Conservation (phyloP, 2,329 filamentous ascomycete species). For the Colletotrichum endophyticum region DNA sequence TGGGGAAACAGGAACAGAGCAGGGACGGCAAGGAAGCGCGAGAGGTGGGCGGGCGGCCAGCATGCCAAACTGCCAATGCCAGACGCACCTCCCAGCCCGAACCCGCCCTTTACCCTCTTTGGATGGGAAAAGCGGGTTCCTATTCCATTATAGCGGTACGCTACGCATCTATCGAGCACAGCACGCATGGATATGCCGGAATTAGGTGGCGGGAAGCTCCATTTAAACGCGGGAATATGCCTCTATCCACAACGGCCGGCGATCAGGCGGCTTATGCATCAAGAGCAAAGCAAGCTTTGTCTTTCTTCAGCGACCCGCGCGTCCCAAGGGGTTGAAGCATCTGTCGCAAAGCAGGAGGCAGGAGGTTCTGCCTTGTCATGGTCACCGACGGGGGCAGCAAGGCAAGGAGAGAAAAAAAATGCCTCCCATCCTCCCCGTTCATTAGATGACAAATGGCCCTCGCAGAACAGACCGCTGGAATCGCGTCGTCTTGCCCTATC, state of each 20-base stretch:
- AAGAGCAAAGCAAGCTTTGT: conserved; percentile 4
- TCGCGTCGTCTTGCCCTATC: not conserved
- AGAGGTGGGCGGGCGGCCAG: conserved; percentile 15
- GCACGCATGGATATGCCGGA: conserved; percentile 14
- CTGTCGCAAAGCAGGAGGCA: not conserved
- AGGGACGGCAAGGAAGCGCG: conserved; percentile 4
- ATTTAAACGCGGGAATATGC: conserved; percentile 4
- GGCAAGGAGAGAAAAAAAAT: not conserved
- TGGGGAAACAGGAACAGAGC: not conserved
- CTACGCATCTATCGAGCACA: not conserved
- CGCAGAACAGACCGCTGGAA: not conserved
- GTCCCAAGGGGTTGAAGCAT: conserved; percentile 2
- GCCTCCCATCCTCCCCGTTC: not conserved
- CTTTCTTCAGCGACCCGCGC: conserved; percentile 12
- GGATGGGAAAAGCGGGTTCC: not conserved
- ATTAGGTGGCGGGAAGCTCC: not conserved
- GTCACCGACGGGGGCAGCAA: not conserved
- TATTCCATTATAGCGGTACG: not conserved
- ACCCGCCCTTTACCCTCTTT: conserved; percentile 3
- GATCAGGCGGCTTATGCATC: conserved; percentile 12
- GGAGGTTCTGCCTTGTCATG: not conserved
- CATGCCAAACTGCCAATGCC: not conserved
- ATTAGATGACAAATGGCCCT: not conserved
- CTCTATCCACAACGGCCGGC: not conserved
- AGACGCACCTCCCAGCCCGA: not conserved